phyloP scores from a whole-genome alignment of 495 filamentous ascomycete genomes.

The Xylaria bambusicola region DNA sequence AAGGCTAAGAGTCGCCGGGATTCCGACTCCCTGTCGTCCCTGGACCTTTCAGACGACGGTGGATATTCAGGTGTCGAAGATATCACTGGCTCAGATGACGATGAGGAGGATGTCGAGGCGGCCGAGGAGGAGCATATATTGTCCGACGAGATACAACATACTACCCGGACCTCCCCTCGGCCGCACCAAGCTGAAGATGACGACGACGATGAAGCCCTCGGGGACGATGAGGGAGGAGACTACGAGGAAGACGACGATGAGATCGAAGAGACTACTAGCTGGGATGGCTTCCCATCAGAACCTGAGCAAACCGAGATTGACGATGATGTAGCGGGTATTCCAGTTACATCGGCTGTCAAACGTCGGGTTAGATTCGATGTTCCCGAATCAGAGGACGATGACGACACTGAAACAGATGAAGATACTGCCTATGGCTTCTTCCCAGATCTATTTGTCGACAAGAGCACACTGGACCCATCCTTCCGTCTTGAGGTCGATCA shows the following conservation, averaged over 20 bases:
- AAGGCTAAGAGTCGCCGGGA: slow-evolving; percentile 42
- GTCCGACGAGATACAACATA: slow-evolving; percentile 36
- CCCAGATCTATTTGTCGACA: slow-evolving; percentile 71
- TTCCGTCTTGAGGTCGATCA: slow-evolving; percentile 71
- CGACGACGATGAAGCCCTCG: slow-evolving; percentile 42
- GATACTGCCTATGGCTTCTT: slow-evolving; percentile 56
- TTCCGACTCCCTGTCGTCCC: slow-evolving; percentile 46
- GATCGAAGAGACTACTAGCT: slow-evolving; percentile 52
- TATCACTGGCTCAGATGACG: slow-evolving; percentile 75
- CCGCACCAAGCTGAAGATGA: slow-evolving; percentile 39
- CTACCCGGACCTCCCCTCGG: slow-evolving; percentile 42
- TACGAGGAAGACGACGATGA: slow-evolving; percentile 40
- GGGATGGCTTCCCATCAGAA: slow-evolving; percentile 59
- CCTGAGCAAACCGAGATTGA: slow-evolving; percentile 44
- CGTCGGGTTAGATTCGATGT: slow-evolving; percentile 57
- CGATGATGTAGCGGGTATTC: slow-evolving; percentile 49
- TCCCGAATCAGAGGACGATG: slow-evolving; percentile 49
- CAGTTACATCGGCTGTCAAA: slow-evolving; percentile 47
- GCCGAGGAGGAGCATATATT: slow-evolving; percentile 74
- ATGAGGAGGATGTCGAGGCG: slow-evolving; percentile 71
- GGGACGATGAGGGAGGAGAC: slow-evolving; percentile 40
- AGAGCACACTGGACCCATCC: slow-evolving; percentile 67
- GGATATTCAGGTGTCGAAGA: slow-evolving; percentile 73
- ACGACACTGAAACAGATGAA: slow-evolving; percentile 47
- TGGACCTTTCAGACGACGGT: slow-evolving; percentile 64